A percentile compares a stretch with the other conserved stretches of the same genome.
Evolutionary conservation across 371 early-diverging fungal species (phyloP).

Genomic region (Coemansia sp.): DNA sequence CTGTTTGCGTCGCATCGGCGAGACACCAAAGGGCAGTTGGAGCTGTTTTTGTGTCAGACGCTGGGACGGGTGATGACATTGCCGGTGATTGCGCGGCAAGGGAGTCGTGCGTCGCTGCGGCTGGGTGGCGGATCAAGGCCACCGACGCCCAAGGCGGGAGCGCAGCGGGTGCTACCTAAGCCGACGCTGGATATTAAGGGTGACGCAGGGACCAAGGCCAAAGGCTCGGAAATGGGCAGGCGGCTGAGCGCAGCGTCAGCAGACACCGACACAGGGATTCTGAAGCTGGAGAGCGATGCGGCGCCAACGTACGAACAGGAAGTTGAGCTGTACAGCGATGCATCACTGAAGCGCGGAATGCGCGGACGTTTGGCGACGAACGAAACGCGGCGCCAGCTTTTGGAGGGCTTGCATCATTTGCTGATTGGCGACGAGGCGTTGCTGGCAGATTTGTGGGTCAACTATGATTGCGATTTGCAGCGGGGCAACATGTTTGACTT

Average conservation of each 20-base stretch:
- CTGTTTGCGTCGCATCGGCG: conserved; percentile 48
- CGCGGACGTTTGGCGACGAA: conserved; percentile 61
- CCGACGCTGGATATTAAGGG: conserved; percentile 7
- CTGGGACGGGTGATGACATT: conserved; percentile 49
- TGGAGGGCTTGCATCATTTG: conserved; percentile 76
- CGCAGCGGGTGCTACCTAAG: conserved; percentile 6
- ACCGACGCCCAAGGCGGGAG: conserved; percentile 18
- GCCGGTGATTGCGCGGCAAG: conserved; percentile 25
- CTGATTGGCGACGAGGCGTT: conserved; percentile 69
- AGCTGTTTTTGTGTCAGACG: conserved; percentile 45
- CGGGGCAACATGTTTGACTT: conserved; percentile 86
- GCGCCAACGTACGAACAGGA: conserved; percentile 44
- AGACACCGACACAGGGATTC: conserved; percentile 2
- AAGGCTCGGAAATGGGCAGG: conserved; percentile 7
- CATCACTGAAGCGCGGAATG: conserved; percentile 49
- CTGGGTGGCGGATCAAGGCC: conserved; percentile 12
- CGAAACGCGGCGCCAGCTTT: conserved; percentile 78
- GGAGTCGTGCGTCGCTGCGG: conserved; percentile 24
- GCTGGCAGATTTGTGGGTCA: conserved; percentile 86
- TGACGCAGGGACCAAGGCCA: not conserved
- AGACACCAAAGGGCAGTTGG: conserved; percentile 46
- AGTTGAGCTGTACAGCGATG: conserved; percentile 45
- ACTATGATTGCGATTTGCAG: conserved; percentile 85
- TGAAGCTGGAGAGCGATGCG: conserved; percentile 29
- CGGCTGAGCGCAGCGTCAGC: conserved; percentile 10